Evolutionary conservation across 306 rosid species (phyloP).

Genomic region (Cicer judaicum): DNA sequence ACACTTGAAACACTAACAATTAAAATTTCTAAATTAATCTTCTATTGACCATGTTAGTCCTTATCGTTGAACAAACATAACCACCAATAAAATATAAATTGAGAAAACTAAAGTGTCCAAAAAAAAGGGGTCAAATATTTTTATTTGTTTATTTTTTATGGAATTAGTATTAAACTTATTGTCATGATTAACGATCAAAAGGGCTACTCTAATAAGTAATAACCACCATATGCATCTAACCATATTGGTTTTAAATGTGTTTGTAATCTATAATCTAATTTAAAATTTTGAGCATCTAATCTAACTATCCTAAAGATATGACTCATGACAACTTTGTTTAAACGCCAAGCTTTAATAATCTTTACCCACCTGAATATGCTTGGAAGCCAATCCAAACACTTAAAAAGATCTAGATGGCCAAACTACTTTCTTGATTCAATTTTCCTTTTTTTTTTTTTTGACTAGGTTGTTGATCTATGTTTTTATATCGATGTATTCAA

Average conservation of each 20-base stretch:
- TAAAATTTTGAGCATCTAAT: background rate
- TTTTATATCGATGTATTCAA: too few species aligned
- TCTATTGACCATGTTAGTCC: too few species aligned
- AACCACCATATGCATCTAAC: too few species aligned
- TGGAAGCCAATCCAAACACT: conserved; percentile 46
- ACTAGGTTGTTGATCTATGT: too few species aligned
- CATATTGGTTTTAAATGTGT: background rate
- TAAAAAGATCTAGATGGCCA: conserved; percentile 30
- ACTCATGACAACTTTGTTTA: conserved; percentile 47
- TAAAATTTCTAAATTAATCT: too few species aligned
- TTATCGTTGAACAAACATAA: too few species aligned
- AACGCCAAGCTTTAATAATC: conserved; percentile 48
- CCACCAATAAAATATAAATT: too few species aligned
- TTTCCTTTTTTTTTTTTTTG: too few species aligned
- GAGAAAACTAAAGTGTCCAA: too few species aligned
- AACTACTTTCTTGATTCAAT: background rate
- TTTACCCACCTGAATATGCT: conserved; percentile 49
- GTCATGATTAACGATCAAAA: background rate
- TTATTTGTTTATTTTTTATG: too few species aligned
- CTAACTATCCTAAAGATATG: background rate
- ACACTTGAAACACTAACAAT: too few species aligned
- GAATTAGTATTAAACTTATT: background rate
- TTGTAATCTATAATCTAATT: background rate
- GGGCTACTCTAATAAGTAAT: background rate
- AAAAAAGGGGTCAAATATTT: too few species aligned